A percentile compares a stretch with the other conserved stretches of the same genome.
phyloP scores from a whole-genome alignment of 1,284 basidiomycete genomes.

The Cryptococcus sp. region DNA sequence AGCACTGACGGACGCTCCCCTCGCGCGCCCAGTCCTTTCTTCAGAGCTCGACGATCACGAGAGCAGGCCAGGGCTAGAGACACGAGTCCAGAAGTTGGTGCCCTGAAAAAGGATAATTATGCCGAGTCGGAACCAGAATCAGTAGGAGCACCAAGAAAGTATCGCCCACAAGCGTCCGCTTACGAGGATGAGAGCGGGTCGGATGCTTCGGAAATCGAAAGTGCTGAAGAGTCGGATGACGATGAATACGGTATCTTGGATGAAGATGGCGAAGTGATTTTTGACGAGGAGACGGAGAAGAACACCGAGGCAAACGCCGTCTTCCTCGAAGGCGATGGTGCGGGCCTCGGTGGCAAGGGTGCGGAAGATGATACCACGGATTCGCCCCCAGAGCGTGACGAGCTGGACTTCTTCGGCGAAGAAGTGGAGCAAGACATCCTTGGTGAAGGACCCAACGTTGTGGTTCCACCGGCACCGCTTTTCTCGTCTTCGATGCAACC shows the following conservation, averaged over 20 bases:
- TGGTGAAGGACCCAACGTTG: slow-evolving; percentile 74
- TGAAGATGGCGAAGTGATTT: slow-evolving; percentile 59
- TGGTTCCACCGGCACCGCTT: slow-evolving; percentile 55
- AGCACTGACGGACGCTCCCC: slow-evolving; percentile 11
- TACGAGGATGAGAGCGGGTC: slow-evolving; percentile 44
- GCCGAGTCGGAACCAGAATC: slow-evolving; percentile 61
- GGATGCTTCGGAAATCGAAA: slow-evolving; percentile 4
- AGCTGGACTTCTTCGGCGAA: slow-evolving; percentile 61
- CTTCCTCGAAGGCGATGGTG: slow-evolving; percentile 47
- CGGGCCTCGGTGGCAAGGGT: slow-evolving; percentile 35
- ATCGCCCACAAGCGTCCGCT: slow-evolving; percentile 48
- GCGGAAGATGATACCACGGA: slow-evolving; percentile 36
- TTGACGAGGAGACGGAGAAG: slow-evolving; percentile 74
- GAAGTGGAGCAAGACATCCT: slow-evolving; percentile 53
- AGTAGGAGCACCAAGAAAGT: slow-evolving; percentile 56
- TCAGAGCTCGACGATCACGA: slow-evolving; percentile 46
- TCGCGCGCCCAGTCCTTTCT: slow-evolving; percentile 50
- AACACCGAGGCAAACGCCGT: slow-evolving; percentile 76
- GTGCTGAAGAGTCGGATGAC: slow-evolving; percentile 29
- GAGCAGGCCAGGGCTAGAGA: slow-evolving; percentile 58
- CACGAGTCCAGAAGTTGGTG: slow-evolving; percentile 68
- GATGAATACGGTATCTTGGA: slow-evolving; percentile 46
- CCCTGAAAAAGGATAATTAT: slow-evolving; percentile 68
- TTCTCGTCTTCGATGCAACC: slow-evolving; percentile 31
- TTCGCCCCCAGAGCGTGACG: slow-evolving; percentile 23